A percentile compares a stretch with the other conserved stretches of the same genome.
Conservation (phyloP, 495 filamentous ascomycete genomes). For the Lasiosphaeria ovina region DNA sequence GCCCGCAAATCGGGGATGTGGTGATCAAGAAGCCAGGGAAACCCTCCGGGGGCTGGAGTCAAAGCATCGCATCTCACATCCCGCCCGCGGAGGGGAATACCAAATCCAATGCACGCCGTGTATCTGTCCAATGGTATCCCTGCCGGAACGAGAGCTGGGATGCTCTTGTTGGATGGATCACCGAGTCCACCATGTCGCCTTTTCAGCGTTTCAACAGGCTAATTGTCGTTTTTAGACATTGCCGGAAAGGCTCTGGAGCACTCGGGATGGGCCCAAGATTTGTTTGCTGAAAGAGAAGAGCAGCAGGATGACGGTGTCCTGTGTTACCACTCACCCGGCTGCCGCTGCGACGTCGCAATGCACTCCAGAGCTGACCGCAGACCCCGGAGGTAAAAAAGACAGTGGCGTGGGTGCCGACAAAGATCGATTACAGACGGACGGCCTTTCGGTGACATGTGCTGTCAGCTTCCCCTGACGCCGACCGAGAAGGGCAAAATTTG, state of each 20-base stretch:
- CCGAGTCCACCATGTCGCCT: conserved; percentile 12
- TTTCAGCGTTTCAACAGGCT: conserved; percentile 22
- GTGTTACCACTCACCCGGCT: conserved; percentile 9
- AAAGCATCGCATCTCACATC: conserved; percentile 4
- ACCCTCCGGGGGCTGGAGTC: background rate
- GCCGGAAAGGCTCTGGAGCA: conserved; percentile 13
- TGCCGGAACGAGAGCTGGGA: too few relatives aligned
- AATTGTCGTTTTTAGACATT: conserved; percentile 28
- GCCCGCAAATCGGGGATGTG: too few relatives aligned
- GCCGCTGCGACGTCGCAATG: conserved; percentile 23
- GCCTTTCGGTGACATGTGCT: too few relatives aligned
- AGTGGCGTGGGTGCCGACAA: background rate
- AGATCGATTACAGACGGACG: too few relatives aligned
- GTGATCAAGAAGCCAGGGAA: background rate
- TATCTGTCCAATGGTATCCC: background rate
- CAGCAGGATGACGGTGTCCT: conserved; percentile 22
- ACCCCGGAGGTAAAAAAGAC: background rate
- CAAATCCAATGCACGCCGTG: conserved; percentile 13
- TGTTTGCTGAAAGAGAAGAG: background rate
- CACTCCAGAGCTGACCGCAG: conserved; percentile 12
- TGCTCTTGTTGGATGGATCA: conserved; percentile 6
- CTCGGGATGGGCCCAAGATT: conserved; percentile 3
- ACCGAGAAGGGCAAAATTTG: too few relatives aligned
- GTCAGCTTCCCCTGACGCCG: too few relatives aligned
- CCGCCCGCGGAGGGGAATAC: conserved; percentile 25